Conservation (phyloP, 1,139 yeast species). For the Saccharomyces hybrid region DNA sequence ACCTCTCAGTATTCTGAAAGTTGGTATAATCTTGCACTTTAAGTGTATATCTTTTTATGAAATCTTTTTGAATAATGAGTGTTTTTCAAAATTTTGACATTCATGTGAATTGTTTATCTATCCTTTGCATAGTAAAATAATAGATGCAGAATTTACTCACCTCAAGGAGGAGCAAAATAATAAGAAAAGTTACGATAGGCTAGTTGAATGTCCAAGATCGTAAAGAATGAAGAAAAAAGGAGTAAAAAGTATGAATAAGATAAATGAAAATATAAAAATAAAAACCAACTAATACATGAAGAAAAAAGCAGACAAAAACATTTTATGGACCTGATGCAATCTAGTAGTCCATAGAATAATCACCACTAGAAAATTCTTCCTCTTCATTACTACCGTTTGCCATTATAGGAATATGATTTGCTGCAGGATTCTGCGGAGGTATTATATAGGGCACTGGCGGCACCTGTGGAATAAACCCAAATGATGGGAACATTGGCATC, state of each 20-base stretch:
- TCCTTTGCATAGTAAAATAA: too few relatives aligned
- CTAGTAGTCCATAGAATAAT: not conserved
- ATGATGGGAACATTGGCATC: constrained; percentile 1
- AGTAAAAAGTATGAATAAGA: not conserved
- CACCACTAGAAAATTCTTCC: not conserved
- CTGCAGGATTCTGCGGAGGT: not conserved
- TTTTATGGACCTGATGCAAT: not conserved
- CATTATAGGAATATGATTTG: not conserved
- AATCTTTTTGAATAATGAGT: not conserved
- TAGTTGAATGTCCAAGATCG: not conserved
- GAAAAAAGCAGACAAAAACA: not conserved
- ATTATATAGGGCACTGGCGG: constrained; percentile 1
- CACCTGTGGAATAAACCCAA: not conserved
- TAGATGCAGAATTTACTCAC: not conserved
- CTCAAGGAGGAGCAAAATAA: not conserved
- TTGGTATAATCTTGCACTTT: not conserved
- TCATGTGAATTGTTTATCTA: not conserved
- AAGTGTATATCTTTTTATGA: too few relatives aligned
- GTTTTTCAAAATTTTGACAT: not conserved
- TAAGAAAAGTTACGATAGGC: not conserved
- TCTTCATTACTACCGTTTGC: not conserved
- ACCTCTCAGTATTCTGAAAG: not conserved
- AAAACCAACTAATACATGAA: not conserved
- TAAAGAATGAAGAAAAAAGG: not conserved
- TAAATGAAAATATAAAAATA: not conserved